Base-by-base conservation (phyloP, 441 rosid species). In the Omphalea diandra region DNA sequence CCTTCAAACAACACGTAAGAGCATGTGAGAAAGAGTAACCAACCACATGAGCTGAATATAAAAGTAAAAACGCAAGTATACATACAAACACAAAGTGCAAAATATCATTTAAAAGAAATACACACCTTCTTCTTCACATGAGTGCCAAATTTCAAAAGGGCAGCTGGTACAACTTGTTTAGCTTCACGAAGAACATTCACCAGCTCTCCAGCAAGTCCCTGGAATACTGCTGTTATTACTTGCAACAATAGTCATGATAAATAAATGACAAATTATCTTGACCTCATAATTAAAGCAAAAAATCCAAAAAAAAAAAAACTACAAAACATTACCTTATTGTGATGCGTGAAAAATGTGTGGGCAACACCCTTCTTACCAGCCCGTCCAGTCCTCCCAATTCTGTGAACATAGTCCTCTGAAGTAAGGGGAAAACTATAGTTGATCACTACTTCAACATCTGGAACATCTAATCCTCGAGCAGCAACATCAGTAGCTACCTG, bases 401-500 rank as follows among this genome's bases (percentile, higher is more conserved):
- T 85, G 68, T 94, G 99, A 33, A 94, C 93, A 68, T 92, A 94
- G 77, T 90, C 98, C 88, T 92, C 94, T 5, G 93, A 88, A 9
- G 98, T 92, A 35, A 94, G 88, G 33, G 98, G 99, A 75, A 94
- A 94, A 77, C 86, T 90, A 76, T 87, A 94, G 82, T 90, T 92
- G 77, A 94, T 92, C 67, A 92, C 99, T 62, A 89, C 99, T 80
- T 92, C 98, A 79, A 94, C 97, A 40, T 92, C 96, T 0, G 97
- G 98, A 79, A 94, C 87, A 83, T 94, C 97, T 69, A 94, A 75
- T 69, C 99, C 99, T 72, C 99, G 84, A 32, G 99, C 98, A 68
- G 98, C 98, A 57, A 94, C 98, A 73, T 94, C 98, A 63, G 98
- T 94, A 17, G 98, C 98, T 73, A 94, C 96, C 97, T 94, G 76